Evolutionary conservation across 2,329 filamentous ascomycete species (phyloP), one percentile per base, ranked within the genome.

Genomic region (Fusarium buharicum): DNA sequence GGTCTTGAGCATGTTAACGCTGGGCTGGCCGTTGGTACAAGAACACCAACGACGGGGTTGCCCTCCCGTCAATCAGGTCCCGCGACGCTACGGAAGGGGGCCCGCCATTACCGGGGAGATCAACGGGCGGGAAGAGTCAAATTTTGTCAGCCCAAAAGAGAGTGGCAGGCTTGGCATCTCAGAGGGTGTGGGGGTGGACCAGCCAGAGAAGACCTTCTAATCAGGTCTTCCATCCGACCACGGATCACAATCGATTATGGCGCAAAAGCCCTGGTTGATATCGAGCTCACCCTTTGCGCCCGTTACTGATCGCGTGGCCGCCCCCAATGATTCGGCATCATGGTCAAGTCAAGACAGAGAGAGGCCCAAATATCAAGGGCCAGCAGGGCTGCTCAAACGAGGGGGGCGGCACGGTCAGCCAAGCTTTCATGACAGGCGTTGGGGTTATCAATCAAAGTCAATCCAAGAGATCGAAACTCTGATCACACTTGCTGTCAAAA

Each of bases 151-250:
- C 31, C 54, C 34, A 44, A 30, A 37, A 48, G 16, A 49, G 49
- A 55, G 47, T 62, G 48, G 61, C 47, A 57, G 46, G 27, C 61
- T 64, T 64, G 50, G 61, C 47, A 51, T 33, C 56, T 34, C 27
- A 24, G 40, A 64, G 51, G 44, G 46, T 65, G 62, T 65, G 62
- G 62, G 62, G 62, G 62, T 63, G 62, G 62, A 52, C 62, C 62
- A 65, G 34, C 62, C 62, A 66, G 62, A 65, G 31, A 50, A 37
- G 36, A 45, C 62, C 49, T 59, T 54, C 56, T 67, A 68, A 69
- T 68, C 67, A 64, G 64, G 49, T 59, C 17, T 18, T 44, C 28
- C 6, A 30, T 30, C 28, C 28, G 9, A 30, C 66, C 66, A 62
- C 55, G 66, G 55, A 65, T 62, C 55, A 54, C 51, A 59, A 59